Base-by-base conservation (phyloP, 1,284 basidiomycete genomes). In the Peniophora sp. region DNA sequence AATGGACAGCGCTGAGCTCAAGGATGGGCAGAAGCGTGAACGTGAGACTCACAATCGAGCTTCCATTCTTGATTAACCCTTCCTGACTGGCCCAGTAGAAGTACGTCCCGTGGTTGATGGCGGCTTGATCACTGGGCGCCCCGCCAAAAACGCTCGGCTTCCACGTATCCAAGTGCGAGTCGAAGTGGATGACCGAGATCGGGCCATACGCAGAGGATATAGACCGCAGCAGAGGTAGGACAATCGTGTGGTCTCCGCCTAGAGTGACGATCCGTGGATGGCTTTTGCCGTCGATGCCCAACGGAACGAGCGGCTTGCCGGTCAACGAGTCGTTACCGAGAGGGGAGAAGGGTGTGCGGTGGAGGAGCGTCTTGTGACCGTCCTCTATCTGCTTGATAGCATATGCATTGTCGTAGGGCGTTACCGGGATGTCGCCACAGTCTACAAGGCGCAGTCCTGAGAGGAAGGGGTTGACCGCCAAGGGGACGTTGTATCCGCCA, bases 231-330 rank as follows among this genome's bases (percentile, higher is more conserved):
- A 80, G 62, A n/a, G 79, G 79, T 14, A 84, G 69, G 23, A 79
- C 85, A 53, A 89, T 85, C 2, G 85, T 87, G 58, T 89, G 86
- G 60, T 90, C 87, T 11, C 87, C 87, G 32, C 88, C 87, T 20
- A 90, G 76, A 17, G 85, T 86, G 55, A 88, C 74, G 51, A 88
- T 66, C 41, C 84, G 72, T 11, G 85, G 84, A 57, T 87, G 85
- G 49, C 75, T 68, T 57, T 78, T 82, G 14, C 80, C 83, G 51
- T 88, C 84, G 10, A 67, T 54, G 48, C 79, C 74, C 52, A 84
- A 67, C 36, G 78, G 75, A 11, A 69, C 62, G 35, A 86, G 74
- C 27, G 71, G 67, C 56, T 75, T 58, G 3, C 82, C 83, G 17
- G 79, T 82, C 46, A 73, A 50, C 0, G 77, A 67, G 57, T 84